These are phyloP conservation scores for Epichloe elymi DNA, from an alignment of 2,329 filamentous ascomycete genomes.

Conservation along the genomic window DNA sequence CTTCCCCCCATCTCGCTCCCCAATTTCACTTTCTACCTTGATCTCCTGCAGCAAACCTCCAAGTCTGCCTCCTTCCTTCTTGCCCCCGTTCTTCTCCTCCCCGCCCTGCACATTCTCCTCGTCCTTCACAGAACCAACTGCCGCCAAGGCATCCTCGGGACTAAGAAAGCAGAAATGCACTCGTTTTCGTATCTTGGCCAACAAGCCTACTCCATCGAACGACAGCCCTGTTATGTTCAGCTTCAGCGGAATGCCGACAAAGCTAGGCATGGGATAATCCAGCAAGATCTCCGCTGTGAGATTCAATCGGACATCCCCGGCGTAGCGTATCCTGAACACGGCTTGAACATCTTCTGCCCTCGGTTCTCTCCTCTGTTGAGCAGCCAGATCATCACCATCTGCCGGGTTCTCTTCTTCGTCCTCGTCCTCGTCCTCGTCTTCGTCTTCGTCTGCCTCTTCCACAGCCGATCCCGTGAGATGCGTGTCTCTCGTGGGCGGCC, in stretches of 20 bases:
- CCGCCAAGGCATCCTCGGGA: constrained; percentile 74
- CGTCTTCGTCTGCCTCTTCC: constrained; percentile 22
- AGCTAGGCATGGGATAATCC: constrained; percentile 97
- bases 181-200: constrained; percentile 79
- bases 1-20: constrained; percentile 82
- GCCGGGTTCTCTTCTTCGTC: constrained; percentile 14
- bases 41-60: constrained; percentile 84
- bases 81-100: constrained; percentile 9
- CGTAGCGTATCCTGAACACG: constrained; percentile 80
- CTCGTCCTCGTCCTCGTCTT: constrained; percentile 21
- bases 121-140: constrained; percentile 40
- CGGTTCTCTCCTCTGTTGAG: constrained; percentile 46
- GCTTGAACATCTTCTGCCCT: constrained; percentile 82
- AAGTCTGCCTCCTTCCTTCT: constrained; percentile 26
- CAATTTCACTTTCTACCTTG: constrained; percentile 93
- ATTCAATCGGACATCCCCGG: constrained; percentile 74
- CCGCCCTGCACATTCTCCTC: constrained; percentile 13
- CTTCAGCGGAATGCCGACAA: constrained; percentile 88
- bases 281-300: constrained; percentile 90
- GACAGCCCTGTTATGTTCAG: constrained; percentile 89
- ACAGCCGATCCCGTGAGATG: constrained; percentile 24
- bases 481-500: constrained; percentile 44
- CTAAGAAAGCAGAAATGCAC: constrained; percentile 92
- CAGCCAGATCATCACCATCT: constrained; percentile 5
- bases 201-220: constrained; percentile 87